Base-by-base conservation (phyloP, 108 stramenopile species). In the Cyclostephanos tholiformis region DNA sequence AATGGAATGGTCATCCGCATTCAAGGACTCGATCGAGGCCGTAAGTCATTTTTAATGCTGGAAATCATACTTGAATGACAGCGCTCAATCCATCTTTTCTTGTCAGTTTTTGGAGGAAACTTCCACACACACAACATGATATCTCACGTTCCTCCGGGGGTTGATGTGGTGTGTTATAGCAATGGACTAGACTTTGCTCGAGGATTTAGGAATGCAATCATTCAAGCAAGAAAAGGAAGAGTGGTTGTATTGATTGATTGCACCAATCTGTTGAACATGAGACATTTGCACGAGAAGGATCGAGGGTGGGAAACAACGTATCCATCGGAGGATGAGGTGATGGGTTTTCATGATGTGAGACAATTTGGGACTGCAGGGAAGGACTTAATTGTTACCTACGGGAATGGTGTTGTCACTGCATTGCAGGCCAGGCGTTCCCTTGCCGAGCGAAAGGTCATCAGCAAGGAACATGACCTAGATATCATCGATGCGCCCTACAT, bases 111-210 rank as follows among this genome's bases (percentile, higher is more conserved):
- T 29, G 70, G 70, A 71, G 70, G 70, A 44, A 71, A 95, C 60
- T 96, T 92, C 77, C 95, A 96, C 66, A 96, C 92, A 0, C 92
- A 93, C 71, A 93, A 92, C 76, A 83, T 75, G 80, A 80, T 95
- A 52, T 64, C 79, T 1, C 87, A 89, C 65, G 82, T 89, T 26
- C 92, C 92, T 25, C 92, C 95, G 11, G 95, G 95, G 2, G 82
- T 96, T n/a, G 95, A 96, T 53, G 84, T 91, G n/a, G 76, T 96
- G 16, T 93, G 92, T 62, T 92, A 82, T 66, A 88, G 85, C 52
- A 96, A 93, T 64, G 95, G 95, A 2, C 22, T 57, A 49, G 95
- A 96, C 67, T 96, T 91, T 60, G 89, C 77, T 26, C 76, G 84
- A 13, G 95, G 92, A 22, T 88, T 96, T 76, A 81, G 95, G 16